Base-by-base conservation (phyloP, 352 stramenopile genomes). In the Phytophthora pluvialis region DNA sequence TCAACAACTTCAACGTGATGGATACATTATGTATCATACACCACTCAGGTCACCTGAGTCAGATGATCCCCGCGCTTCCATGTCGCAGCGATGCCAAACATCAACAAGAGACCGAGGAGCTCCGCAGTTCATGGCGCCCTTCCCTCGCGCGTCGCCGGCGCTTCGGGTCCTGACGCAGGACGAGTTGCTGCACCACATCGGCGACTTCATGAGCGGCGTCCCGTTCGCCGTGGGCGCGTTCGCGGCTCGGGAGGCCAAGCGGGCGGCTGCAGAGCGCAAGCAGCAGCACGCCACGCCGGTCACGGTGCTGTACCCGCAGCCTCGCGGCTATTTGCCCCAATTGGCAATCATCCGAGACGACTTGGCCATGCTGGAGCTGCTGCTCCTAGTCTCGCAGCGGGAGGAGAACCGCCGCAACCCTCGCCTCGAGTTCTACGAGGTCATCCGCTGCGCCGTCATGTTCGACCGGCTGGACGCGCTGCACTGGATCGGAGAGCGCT, bases 371-470 rank as follows among this genome's bases (percentile, higher is more conserved):
- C 25, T 77, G 8, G 46, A 50, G 16, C 39, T 58, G 1, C 21
- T 77, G 16, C 26, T 50, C 4, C 15, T 28, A 29, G 60, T 73
- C 5, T 77, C 55, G 3, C 35, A 36, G 25, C 48, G 48, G 39
- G 12, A n/a, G 3, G 59, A 73, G 29, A 49, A 74, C n/a, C 15
- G 8, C 2, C 25, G 29, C 28, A 70, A 77, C 50, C 46, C 64
- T 8, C 47, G 55, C 5, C 64, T 77, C 15, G 54, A 77, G 42
- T 77, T 77, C 42, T 47, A 72, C 59, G 69, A 77, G 38, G 69
- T 74, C 9, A 53, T 77, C 13, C 69, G 69, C 39, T 77, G 69
- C 42, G 64, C 69, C 15, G 59, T 77, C 49, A 67, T 77, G 64
- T 68, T 77, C 12, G 50, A 72, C 21, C 49, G 50, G 11, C 42